Conservation (phyloP, 1,284 basidiomycete species). For the Tilletia walkeri region DNA sequence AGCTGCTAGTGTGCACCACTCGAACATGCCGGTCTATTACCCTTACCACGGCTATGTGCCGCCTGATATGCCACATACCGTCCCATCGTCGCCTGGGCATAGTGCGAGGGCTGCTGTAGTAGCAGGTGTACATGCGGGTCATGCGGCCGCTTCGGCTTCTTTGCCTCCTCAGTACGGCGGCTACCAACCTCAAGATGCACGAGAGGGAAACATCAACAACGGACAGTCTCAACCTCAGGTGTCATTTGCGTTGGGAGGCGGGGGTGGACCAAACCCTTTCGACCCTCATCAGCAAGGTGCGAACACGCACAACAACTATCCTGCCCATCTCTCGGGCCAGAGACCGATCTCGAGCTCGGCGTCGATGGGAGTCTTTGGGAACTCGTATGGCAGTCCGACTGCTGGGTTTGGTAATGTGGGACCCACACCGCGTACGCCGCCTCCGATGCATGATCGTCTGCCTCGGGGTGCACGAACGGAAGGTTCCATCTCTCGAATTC, state of each 20-base stretch:
- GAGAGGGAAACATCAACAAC: not conserved
- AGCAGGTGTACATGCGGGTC: too few species aligned
- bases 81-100: too few species aligned
- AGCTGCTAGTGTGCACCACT: too few species aligned
- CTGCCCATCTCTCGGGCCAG: not conserved
- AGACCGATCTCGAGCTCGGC: not conserved
- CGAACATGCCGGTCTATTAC: too few species aligned
- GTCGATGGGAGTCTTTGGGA: not conserved
- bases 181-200: not conserved
- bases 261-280: not conserved
- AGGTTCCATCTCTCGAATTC: slow-evolving; percentile 4
- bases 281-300: not conserved
- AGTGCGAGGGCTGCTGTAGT: too few species aligned
- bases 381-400: not conserved
- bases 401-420: not conserved
- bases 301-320: not conserved
- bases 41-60: too few species aligned
- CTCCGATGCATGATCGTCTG: slow-evolving; percentile 14
- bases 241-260: not conserved
- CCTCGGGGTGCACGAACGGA: slow-evolving; percentile 3
- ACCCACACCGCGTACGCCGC: slow-evolving; percentile 5
- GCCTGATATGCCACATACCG: too few species aligned
- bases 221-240: not conserved
- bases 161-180: too few species aligned
- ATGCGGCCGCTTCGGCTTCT: too few species aligned